Base-by-base conservation (phyloP, 1,139 yeast genomes). In the Eremothecium sinecaudum region DNA sequence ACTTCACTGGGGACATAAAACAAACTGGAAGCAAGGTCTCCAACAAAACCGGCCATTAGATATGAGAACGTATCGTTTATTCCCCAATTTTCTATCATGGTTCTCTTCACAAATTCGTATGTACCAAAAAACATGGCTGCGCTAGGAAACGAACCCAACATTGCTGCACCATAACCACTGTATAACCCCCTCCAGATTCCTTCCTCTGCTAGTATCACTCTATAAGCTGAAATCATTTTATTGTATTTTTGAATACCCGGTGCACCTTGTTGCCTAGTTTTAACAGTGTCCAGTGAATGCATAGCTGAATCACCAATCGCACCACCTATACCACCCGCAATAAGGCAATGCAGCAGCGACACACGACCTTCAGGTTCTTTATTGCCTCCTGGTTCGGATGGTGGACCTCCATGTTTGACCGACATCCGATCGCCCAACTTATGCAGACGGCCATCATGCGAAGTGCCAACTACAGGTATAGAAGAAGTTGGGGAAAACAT, bases 1-100 rank as follows among this genome's bases (percentile, higher is more conserved):
- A 90, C 97, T 56, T 90, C 98, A 21, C 90, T 77, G 2, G 98
- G 98, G n/a, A 90, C 98, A 50, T 90, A 90, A 30, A 84, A 78
- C n/a, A 90, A 62, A 51, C 94, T 80, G 20, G 93, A 80, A 2
- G 84, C 90, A 39, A 90, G 67, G 58, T 90, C 98, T 17, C 97
- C 98, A 16, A 87, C 51, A 31, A 90, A 76, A 0, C 98, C 98
- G 1, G 95, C 90, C 2, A 76, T 63, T 39, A 90, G 67, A 53
- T 83, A 92, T 4, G 94, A 67, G 12, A 79, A 45, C 0, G 95
- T 82, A 40, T 86, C 95, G 46, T 86, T 82, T 7, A 80, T 45
- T n/a, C 72, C 67, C 50, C 66, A 72, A 22, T 71, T 76, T 37
- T 72, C 67, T 35, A 83, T 79, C 62, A 87, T 61, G 28, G 59